These are phyloP conservation scores for Salix koriyanagi DNA, from an alignment of 345 rosid genomes.

Conservation along the genomic window DNA sequence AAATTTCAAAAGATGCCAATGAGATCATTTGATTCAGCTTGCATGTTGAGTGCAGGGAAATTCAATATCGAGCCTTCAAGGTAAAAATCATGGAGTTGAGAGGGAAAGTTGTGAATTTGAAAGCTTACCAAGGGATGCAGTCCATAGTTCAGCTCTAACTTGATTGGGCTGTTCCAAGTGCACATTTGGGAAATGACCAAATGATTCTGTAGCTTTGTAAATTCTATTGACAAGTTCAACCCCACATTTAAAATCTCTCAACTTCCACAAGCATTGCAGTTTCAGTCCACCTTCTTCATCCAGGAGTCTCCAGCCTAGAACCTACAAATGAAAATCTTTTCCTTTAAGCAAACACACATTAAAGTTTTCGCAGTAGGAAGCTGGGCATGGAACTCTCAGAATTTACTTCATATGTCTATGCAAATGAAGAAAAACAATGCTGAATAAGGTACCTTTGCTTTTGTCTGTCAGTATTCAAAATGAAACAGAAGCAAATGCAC, in stretches of 20 bases:
- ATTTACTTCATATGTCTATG: background rate
- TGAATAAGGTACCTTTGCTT: background rate
- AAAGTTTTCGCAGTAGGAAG: background rate
- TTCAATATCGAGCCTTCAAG: background rate
- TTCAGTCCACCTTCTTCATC: conserved; percentile 65
- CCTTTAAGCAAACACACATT: background rate
- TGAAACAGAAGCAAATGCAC: background rate
- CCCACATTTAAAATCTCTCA: conserved; percentile 69
- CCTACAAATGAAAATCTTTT: conserved; percentile 28
- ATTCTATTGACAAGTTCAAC: conserved; percentile 87
- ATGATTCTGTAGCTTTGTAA: conserved; percentile 47
- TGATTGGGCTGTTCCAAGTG: conserved; percentile 67
- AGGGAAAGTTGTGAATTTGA: background rate
- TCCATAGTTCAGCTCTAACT: conserved; percentile 86
- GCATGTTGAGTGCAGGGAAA: background rate
- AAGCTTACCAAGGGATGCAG: conserved; percentile 59
- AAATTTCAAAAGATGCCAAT: background rate
- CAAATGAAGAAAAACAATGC: background rate
- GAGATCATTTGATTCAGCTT: background rate
- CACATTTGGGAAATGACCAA: conserved; percentile 74
- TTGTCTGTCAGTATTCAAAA: background rate
- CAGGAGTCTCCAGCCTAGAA: conserved; percentile 85
- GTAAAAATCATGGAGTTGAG: background rate
- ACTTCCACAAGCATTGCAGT: conserved; percentile 83
- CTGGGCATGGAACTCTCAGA: background rate